phyloP scores from a whole-genome alignment of 176 grass and related monocot genomes.

The Triticum monococcum region DNA sequence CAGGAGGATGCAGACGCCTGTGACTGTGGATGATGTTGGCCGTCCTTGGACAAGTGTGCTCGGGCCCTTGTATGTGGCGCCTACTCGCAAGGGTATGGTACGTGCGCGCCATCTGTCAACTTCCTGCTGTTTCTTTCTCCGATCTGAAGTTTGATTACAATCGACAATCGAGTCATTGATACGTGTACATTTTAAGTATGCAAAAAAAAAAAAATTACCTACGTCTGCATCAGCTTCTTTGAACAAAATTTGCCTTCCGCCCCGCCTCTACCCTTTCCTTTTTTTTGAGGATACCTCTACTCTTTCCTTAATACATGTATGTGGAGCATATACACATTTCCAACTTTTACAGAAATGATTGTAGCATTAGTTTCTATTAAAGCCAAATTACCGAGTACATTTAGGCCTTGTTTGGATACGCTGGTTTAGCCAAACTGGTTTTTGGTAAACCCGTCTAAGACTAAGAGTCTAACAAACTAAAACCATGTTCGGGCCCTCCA shows the following conservation, averaged over 20 bases:
- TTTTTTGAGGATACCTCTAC: too few relatives aligned
- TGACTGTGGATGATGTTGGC: background rate
- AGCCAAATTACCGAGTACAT: too few relatives aligned
- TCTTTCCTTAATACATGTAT: too few relatives aligned
- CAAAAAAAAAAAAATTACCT: constrained; percentile 37
- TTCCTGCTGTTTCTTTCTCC: background rate
- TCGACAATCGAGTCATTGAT: constrained; percentile 57
- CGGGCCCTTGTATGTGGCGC: background rate
- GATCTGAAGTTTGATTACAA: constrained; percentile 74
- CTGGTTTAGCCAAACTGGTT: too few relatives aligned
- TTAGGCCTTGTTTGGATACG: too few relatives aligned
- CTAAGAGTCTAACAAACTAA: too few relatives aligned
- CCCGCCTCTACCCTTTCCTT: too few relatives aligned
- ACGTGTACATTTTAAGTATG: constrained; percentile 74
- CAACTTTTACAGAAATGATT: too few relatives aligned
- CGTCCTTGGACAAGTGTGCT: background rate
- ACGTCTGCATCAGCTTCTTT: constrained; percentile 56
- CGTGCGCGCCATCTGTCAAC: background rate
- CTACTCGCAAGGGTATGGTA: background rate
- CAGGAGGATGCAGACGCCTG: constrained; percentile 6
- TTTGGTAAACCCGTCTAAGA: too few relatives aligned
- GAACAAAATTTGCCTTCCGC: constrained; percentile 25
- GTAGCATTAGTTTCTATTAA: too few relatives aligned
- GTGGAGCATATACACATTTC: too few relatives aligned
- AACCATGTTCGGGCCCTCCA: too few relatives aligned